Evolutionary conservation across 352 stramenopile genomes (phyloP), one percentile per base, ranked within the genome.

Genomic region (Pythium phragmiticola): DNA sequence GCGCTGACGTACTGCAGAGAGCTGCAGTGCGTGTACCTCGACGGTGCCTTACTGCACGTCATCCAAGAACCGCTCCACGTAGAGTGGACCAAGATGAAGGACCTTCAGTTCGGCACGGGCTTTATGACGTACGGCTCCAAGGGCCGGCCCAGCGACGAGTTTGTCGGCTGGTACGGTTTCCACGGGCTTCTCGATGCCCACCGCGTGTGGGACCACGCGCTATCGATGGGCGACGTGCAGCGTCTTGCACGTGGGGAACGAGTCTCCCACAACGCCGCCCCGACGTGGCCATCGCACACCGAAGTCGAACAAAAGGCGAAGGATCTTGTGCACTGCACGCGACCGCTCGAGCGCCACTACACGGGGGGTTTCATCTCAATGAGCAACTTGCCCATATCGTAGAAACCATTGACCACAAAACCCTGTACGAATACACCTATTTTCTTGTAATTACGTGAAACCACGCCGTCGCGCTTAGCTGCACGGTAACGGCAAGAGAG

Each of bases 11-110:
- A 80, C 59, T 66, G 72, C 5, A 73, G 39, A 9, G 55, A 53
- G 19, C 37, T 82, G 54, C 58, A 87, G 57, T 61, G 53, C 14
- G 70, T 84, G n/a, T 90, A 88, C 51, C 37, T 90, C 28, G 77
- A 90, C 50, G 82, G 82, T 16, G 73, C 82, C 46, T 66, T 85
- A 39, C 70, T 78, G 4, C 34, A 79, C n/a, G 65, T 68, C 4
- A 58, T 67, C 3, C 19, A 68, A 9, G 78, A 77, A 28, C 46
- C 61, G 37, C 63, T 89, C 76, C 64, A 84, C 59, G 66, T 26
- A 2, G 43, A 52, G 56, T 87, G 78, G 76, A 23, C 34, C 2
- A 75, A 73, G 11, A 49, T 89, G 7, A 61, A 59, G 11, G 7
- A 50, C 45, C 60, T 74, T 21, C 84, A 78, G 43, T 49, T 89